Conservation (phyloP, 768 basidiomycete genomes). For the Kwoniella europaea region DNA sequence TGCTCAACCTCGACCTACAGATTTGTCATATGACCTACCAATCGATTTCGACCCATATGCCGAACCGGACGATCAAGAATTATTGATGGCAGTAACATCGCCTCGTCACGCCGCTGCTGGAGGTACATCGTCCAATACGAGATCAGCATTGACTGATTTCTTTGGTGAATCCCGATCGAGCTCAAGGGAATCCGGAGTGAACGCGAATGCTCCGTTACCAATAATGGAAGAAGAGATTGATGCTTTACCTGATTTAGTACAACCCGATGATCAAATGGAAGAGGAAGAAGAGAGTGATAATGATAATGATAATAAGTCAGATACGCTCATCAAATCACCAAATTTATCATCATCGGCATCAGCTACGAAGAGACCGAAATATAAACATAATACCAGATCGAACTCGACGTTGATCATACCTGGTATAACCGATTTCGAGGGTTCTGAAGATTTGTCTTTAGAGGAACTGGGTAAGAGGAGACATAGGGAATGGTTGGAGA, state of each 20-base stretch:
- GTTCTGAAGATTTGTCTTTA: constrained; percentile 28
- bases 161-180: constrained; percentile 22
- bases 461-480: constrained; percentile 46
- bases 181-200: not conserved
- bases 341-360: not conserved
- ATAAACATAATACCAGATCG: not conserved
- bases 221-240: constrained; percentile 17
- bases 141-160: constrained; percentile 26
- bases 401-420: constrained; percentile 10
- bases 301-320: constrained; percentile 10
- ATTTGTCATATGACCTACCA: constrained; percentile 43
- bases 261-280: not conserved
- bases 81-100: constrained; percentile 8
- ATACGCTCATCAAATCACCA: constrained; percentile 6
- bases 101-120: constrained; percentile 4
- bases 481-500: constrained; percentile 37
- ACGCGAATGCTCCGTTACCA: not conserved
- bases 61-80: constrained; percentile 24
- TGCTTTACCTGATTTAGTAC: constrained; percentile 13
- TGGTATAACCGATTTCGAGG: constrained; percentile 18
- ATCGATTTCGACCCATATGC: constrained; percentile 50
- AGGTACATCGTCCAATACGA: not conserved
- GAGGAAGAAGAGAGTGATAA: not conserved
- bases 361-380: not conserved
- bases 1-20: constrained; percentile 45